phyloP scores from a whole-genome alignment of 2,329 filamentous ascomycete species.

The Fusarium protoensiforme region DNA sequence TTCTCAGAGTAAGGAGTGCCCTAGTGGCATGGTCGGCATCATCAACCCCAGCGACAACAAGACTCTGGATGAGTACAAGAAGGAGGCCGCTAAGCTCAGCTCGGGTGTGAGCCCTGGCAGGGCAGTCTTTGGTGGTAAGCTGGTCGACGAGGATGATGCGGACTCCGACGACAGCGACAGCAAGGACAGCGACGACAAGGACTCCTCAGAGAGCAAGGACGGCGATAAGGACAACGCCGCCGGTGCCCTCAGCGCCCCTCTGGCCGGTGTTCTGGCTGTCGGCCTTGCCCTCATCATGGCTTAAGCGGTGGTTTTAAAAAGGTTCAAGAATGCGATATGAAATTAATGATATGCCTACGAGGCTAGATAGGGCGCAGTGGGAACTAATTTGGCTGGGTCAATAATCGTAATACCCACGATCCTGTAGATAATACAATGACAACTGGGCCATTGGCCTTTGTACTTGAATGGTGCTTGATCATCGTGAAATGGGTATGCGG shows the following conservation, averaged over 20 bases:
- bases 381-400: constrained; percentile 4
- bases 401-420: constrained; percentile 9
- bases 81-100: constrained; percentile 42
- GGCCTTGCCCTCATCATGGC: constrained; percentile 34
- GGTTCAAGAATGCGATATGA: constrained; percentile 26
- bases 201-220: background rate
- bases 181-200: background rate
- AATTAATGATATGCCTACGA: constrained; percentile 13
- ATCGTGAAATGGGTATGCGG: background rate
- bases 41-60: constrained; percentile 47
- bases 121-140: constrained; percentile 44
- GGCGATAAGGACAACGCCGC: constrained; percentile 24
- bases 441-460: background rate
- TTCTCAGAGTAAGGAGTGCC: constrained; percentile 51
- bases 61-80: constrained; percentile 47
- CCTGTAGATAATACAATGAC: constrained; percentile 1
- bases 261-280: constrained; percentile 28
- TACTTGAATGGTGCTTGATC: background rate
- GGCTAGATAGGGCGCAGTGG: background rate
- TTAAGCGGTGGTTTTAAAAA: constrained; percentile 1
- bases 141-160: constrained; percentile 38
- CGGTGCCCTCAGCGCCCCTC: constrained; percentile 24
- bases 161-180: constrained; percentile 8
- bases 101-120: constrained; percentile 42
- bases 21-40: constrained; percentile 54